Evolutionary conservation across 1,284 basidiomycete species (phyloP), one percentile per base, ranked within the genome.

Genomic region (Mycena sp.): DNA sequence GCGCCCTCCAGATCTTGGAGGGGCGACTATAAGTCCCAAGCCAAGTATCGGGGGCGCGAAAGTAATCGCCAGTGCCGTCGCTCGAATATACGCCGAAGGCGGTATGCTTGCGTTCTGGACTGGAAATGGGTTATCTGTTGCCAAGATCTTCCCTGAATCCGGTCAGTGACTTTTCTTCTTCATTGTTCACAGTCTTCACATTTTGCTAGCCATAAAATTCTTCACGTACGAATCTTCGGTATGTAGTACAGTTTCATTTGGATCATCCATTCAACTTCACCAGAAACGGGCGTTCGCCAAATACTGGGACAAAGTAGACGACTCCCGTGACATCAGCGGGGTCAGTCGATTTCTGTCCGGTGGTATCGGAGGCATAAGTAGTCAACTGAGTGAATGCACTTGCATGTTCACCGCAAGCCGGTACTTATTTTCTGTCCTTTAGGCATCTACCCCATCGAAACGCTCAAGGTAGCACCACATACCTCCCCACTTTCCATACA

Each of bases 21-120:
- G 87, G 16, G 75, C 84, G 6, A 69, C 80, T 1, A 69, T 86
- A 14, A 73, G 78, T 52, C 73, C 83, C 21, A 82, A 81, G 69
- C 80, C 83, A 40, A 76, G 80, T 46, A 71, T 84, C n/a, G 74
- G 81, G 58, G 93, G 93, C 5, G 73, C 90, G 51, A 87, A 85
- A 66, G 86, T 91, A 25, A 88, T 99, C 16, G 81, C 81, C 35
- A 82, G 83, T 60, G 96, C 96, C 2, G 80, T 98, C 32, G 78
- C 81, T 28, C 86, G 88, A 63, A 94, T 98, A 72, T 98, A 96
- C 76, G 80, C 85, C 3, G 91, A 95, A 75, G 95, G 95, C 19
- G 96, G 98, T 4, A 70, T 98, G 16, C 83, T 89, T 46, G 94
- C 92, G 2, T 99, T 99, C 76, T 99, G 98, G 97, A 94, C 91